Conservation (phyloP, 148 eudicot species). For the Oxyria digyna region DNA sequence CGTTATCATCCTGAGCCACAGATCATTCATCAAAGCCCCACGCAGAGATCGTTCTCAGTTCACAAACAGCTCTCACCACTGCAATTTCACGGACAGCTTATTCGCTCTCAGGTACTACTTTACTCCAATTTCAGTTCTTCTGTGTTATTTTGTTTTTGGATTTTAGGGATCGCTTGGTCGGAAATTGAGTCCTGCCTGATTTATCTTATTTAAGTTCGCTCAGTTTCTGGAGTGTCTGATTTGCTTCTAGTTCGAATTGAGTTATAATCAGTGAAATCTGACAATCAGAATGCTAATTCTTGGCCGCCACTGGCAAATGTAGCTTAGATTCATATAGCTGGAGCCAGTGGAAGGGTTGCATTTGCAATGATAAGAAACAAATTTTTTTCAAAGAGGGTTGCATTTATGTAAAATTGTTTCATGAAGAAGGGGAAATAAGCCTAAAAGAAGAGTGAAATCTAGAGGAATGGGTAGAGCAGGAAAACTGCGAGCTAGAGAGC, state of each 20-base stretch:
- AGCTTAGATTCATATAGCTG: not conserved
- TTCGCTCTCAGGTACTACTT: not conserved
- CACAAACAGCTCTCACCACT: not conserved
- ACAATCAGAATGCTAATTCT: not conserved
- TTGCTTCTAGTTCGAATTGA: not conserved
- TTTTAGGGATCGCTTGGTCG: not conserved
- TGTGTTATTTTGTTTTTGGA: not conserved
- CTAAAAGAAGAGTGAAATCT: not conserved
- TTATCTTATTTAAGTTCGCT: not conserved
- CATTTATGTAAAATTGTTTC: not conserved
- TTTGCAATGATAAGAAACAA: not conserved
- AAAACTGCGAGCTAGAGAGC: constrained; percentile 45
- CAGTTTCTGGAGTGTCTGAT: not conserved
- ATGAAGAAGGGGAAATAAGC: not conserved
- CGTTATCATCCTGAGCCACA: not conserved
- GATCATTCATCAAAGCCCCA: not conserved
- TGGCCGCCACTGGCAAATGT: not conserved
- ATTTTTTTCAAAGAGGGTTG: not conserved
- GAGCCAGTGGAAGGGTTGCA: not conserved
- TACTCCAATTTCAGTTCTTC: not conserved
- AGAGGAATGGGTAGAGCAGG: constrained; percentile 12
- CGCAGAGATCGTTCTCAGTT: not conserved
- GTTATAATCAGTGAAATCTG: not conserved
- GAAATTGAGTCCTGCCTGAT: not conserved
- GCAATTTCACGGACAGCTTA: not conserved